These are phyloP conservation scores for Rhexocercosporidium sp. DNA, from an alignment of 2,329 filamentous ascomycete species.

Conservation along the genomic window DNA sequence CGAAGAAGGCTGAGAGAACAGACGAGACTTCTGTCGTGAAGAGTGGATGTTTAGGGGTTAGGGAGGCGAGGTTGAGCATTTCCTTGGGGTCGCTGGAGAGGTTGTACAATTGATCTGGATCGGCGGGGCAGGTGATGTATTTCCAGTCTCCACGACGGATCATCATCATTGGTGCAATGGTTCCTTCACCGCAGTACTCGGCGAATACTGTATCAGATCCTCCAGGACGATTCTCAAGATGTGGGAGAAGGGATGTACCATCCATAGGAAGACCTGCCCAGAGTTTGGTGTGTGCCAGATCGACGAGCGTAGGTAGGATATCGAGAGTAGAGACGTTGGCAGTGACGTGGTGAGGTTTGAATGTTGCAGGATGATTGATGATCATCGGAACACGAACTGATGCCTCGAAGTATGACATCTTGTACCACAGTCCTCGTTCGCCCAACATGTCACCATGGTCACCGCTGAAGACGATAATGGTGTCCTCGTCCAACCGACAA, in stretches of 20 bases:
- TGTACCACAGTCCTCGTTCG: constrained; percentile 92
- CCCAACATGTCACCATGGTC: constrained; percentile 97
- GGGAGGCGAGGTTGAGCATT: constrained; percentile 46
- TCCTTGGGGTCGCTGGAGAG: constrained; percentile 64
- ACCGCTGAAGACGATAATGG: constrained; percentile 89
- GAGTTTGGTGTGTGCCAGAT: constrained; percentile 75
- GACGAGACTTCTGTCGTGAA: constrained; percentile 40
- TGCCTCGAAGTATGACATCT: constrained; percentile 96
- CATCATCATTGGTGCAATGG: constrained; percentile 89
- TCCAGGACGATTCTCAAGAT: constrained; percentile 66
- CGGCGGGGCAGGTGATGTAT: constrained; percentile 84
- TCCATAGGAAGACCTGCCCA: constrained; percentile 80
- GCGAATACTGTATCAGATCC: constrained; percentile 88
- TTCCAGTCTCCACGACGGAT: constrained; percentile 90
- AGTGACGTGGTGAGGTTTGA: constrained; percentile 75
- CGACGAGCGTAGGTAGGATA: constrained; percentile 85
- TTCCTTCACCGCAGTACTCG: constrained; percentile 95
- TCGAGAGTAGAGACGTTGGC: constrained; percentile 92
- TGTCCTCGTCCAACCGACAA: constrained; percentile 81
- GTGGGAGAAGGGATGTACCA: constrained; percentile 80
- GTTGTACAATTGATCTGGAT: constrained; percentile 86
- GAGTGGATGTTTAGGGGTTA: constrained; percentile 43
- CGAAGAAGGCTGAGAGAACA: constrained; percentile 67
- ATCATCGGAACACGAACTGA: constrained; percentile 89
- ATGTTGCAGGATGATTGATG: constrained; percentile 78